Evolutionary conservation across 2,329 filamentous ascomycete species (phyloP).

Genomic region (Phoma sp.): DNA sequence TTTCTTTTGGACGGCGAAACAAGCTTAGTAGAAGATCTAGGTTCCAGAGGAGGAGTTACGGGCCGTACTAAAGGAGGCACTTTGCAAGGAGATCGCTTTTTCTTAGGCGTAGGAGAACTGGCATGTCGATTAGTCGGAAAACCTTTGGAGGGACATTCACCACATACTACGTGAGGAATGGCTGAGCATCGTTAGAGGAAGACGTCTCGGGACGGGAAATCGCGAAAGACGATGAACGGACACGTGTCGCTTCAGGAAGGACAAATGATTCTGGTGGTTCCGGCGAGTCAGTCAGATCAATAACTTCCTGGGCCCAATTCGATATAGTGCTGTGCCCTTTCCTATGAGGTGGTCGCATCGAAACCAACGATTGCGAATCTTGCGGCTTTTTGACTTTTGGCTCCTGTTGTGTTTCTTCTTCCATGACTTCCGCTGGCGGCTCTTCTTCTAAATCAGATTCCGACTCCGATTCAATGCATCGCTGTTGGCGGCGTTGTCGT

Average conservation of each 20-base stretch:
- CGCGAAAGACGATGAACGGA: slow-evolving; percentile 32
- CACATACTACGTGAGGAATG: slow-evolving; percentile 41
- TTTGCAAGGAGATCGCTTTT: slow-evolving; percentile 43
- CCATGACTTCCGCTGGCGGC: neutral
- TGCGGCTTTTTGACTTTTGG: neutral
- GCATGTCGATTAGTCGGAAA: neutral
- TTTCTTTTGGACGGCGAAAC: slow-evolving; percentile 47
- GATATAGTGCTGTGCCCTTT: slow-evolving; percentile 38
- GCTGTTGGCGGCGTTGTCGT: slow-evolving; percentile 23
- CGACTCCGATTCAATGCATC: slow-evolving; percentile 23
- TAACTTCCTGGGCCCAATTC: slow-evolving; percentile 41
- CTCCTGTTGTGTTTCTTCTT: neutral
- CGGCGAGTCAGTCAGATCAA: slow-evolving; percentile 41
- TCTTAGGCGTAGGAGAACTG: slow-evolving; percentile 43
- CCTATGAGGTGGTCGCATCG: slow-evolving; percentile 29
- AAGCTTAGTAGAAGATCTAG: slow-evolving; percentile 39
- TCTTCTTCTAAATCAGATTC: slow-evolving; percentile 31
- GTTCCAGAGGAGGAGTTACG: slow-evolving; percentile 39
- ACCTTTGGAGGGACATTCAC: neutral
- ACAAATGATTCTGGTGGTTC: slow-evolving; percentile 27
- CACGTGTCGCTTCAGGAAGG: slow-evolving; percentile 26
- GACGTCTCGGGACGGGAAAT: slow-evolving; percentile 41
- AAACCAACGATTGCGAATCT: slow-evolving; percentile 21
- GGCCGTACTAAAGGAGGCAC: slow-evolving; percentile 38
- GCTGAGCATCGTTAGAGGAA: slow-evolving; percentile 32